Percentiles rank a stretch among this genome's conserved stretches.
Conservation (phyloP, 306 rosid genomes). For the Inga laurina region DNA sequence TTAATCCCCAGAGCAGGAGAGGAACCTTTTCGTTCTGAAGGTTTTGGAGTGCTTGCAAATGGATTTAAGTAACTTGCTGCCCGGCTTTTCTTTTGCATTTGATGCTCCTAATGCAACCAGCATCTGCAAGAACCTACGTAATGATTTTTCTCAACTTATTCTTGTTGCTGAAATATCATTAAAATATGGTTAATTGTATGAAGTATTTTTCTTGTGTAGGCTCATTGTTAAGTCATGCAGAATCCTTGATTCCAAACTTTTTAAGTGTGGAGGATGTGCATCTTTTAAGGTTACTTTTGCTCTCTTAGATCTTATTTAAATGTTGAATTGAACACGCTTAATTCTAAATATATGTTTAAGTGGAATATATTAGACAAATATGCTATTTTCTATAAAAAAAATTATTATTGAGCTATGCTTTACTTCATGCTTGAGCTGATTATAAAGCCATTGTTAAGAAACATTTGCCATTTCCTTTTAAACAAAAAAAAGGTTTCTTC, state of each 20-base stretch:
- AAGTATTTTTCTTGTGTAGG: conserved; percentile 57
- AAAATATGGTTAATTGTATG: conserved; percentile 33
- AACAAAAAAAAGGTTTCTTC: not conserved
- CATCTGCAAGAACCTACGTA: conserved; percentile 83
- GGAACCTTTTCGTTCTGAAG: conserved; percentile 78
- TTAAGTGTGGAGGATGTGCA: conserved; percentile 87
- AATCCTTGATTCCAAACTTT: conserved; percentile 84
- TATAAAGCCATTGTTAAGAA: not conserved
- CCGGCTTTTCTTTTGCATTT: conserved; percentile 67
- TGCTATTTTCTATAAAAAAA: not conserved
- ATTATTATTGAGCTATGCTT: not conserved
- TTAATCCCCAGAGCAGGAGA: conserved; percentile 81
- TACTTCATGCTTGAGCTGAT: not conserved
- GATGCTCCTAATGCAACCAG: conserved; percentile 62
- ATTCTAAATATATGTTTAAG: conserved; percentile 22
- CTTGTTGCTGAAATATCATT: conserved; percentile 15
- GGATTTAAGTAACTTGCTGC: conserved; percentile 62
- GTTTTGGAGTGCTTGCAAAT: conserved; percentile 82
- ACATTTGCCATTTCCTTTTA: not conserved
- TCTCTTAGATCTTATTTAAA: conserved; percentile 18
- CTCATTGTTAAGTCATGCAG: conserved; percentile 88
- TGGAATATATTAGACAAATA: not conserved
- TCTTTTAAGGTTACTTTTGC: conserved; percentile 66
- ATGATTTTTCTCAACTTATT: conserved; percentile 32
- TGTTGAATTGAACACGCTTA: conserved; percentile 27